phyloP scores from a whole-genome alignment of 495 filamentous ascomycete genomes.

The Elaphomyces granulatus region DNA sequence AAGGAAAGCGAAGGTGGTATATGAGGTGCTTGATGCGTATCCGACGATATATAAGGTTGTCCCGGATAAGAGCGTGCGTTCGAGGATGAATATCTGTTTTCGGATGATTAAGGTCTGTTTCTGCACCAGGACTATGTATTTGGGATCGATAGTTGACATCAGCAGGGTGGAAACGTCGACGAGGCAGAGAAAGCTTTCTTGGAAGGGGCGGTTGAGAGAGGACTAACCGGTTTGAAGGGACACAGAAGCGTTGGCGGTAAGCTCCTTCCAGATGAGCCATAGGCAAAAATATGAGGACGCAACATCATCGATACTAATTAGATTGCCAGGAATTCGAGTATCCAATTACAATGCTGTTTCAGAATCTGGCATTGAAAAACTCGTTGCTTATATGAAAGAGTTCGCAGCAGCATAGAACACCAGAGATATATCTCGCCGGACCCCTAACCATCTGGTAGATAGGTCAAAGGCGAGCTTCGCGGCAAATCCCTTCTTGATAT shows the following conservation, averaged over 20 bases:
- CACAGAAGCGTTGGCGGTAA: slow-evolving; percentile 70
- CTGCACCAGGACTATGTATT: background rate
- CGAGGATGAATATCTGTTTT: slow-evolving; percentile 89
- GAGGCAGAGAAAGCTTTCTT: slow-evolving; percentile 68
- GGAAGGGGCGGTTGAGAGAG: slow-evolving; percentile 45
- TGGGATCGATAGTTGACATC: background rate
- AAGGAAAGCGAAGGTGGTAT: slow-evolving; percentile 60
- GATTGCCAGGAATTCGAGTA: slow-evolving; percentile 32
- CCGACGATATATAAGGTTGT: slow-evolving; percentile 57
- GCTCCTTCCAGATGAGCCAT: too few relatives aligned
- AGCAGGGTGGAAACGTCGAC: slow-evolving; percentile 33
- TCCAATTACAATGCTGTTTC: slow-evolving; percentile 50
- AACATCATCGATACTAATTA: too few relatives aligned
- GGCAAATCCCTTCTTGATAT: too few relatives aligned
- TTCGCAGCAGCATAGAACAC: slow-evolving; percentile 41
- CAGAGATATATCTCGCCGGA: too few relatives aligned
- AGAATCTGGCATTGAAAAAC: slow-evolving; percentile 42
- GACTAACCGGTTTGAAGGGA: slow-evolving; percentile 62
- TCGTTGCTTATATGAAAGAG: slow-evolving; percentile 43
- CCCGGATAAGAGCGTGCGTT: slow-evolving; percentile 54
- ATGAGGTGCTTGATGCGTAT: slow-evolving; percentile 57
- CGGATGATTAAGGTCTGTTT: slow-evolving; percentile 39
- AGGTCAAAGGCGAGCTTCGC: too few relatives aligned
- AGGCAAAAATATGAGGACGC: too few relatives aligned
- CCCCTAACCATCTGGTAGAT: too few relatives aligned